Percentiles rank a stretch among this genome's conserved stretches.
Evolutionary conservation across 805 yeast genomes (phyloP).

Genomic region (Spathaspora sp.): DNA sequence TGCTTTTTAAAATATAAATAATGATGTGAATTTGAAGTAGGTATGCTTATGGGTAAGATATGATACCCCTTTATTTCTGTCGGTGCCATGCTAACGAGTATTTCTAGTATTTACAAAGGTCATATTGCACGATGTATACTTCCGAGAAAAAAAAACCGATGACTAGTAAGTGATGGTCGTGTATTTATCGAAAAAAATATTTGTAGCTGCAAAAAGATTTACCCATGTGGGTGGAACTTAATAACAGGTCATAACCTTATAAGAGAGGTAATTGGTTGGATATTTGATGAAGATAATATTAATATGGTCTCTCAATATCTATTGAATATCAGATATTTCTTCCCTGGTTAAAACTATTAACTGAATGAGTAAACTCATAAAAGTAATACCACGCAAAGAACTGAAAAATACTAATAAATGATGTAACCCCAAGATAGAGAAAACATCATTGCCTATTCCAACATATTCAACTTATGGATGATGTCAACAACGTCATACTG

Average conservation of each 20-base stretch:
- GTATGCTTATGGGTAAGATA: conserved; percentile 46
- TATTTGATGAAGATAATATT: no score
- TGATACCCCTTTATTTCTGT: conserved; percentile 56
- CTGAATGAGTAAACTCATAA: no score
- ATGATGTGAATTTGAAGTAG: conserved; percentile 42
- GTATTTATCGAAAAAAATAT: not conserved
- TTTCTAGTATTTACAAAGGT: not conserved
- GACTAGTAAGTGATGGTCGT: not conserved
- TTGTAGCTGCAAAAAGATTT: not conserved
- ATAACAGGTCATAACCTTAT: not conserved
- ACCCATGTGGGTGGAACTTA: not conserved
- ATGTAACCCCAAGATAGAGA: no score
- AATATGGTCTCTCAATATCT: no score
- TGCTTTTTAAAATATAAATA: conserved; percentile 68
- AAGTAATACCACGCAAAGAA: no score
- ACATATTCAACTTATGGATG: no score
- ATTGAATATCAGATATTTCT: no score
- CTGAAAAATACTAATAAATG: no score
- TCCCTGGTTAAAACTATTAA: no score
- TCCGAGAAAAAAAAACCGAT: not conserved
- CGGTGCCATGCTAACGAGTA: not conserved
- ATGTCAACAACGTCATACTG: no score
- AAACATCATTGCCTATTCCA: no score
- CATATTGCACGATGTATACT: not conserved
- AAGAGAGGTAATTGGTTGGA: not conserved